A percentile compares a stretch with the other conserved stretches of the same genome.
Conservation (phyloP, 169 alveolate species). For the Besnoitia besnoiti region DNA sequence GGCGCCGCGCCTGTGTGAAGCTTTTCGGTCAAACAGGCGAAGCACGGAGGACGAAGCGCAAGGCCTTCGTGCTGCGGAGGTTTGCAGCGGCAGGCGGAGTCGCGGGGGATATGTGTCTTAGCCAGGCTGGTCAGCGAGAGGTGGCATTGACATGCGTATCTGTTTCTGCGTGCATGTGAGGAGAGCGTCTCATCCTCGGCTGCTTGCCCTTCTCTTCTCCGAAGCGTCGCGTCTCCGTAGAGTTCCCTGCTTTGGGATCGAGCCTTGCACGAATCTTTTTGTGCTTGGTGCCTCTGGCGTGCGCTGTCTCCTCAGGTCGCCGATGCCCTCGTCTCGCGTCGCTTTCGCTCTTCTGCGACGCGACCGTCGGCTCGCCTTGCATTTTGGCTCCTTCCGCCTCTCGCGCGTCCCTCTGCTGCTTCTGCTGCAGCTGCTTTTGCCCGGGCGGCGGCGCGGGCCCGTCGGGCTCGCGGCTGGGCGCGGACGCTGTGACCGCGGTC, state of each 20-base stretch:
- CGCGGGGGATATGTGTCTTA: too few species aligned
- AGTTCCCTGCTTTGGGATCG: background rate
- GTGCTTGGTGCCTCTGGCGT: background rate
- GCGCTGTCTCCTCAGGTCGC: background rate
- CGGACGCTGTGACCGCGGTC: too few species aligned
- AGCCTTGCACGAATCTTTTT: background rate
- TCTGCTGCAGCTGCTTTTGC: conserved; percentile 22
- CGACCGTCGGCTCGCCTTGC: background rate
- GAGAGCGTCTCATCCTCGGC: too few species aligned
- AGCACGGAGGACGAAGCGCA: too few species aligned
- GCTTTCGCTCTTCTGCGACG: background rate
- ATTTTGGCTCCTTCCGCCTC: background rate
- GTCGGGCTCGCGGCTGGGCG: background rate
- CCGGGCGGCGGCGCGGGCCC: background rate
- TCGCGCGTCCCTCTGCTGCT: background rate
- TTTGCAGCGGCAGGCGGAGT: too few species aligned
- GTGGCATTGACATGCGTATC: background rate
- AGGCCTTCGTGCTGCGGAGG: too few species aligned
- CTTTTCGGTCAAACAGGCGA: too few species aligned
- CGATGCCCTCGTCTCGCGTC: background rate
- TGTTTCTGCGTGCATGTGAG: background rate
- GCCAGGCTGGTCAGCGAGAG: too few species aligned
- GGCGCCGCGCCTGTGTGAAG: too few species aligned
- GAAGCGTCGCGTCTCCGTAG: too few species aligned
- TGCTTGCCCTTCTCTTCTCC: too few species aligned